Percentiles rank a stretch among this genome's conserved stretches.
These are phyloP conservation scores for Arabidopsis lyrata DNA, from an alignment of 441 rosid species.

Conservation along the genomic window DNA sequence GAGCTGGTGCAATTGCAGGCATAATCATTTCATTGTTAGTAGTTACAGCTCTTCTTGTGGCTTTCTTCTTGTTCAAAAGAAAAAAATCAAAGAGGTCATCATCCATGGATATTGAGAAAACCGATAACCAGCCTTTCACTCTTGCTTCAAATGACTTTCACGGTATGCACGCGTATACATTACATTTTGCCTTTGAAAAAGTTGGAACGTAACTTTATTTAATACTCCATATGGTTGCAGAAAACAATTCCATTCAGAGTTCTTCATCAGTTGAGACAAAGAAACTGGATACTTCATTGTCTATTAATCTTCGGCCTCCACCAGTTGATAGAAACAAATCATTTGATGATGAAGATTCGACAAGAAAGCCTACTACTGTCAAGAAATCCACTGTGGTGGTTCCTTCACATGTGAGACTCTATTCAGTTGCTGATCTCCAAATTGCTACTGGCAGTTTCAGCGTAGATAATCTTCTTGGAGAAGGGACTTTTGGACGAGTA, in stretches of 20 bases:
- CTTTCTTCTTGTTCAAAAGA: conserved; percentile 73
- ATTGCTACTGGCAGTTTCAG: conserved; percentile 93
- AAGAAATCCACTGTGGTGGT: conserved; percentile 64
- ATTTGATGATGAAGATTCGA: conserved; percentile 79
- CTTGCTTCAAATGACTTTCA: conserved; percentile 66
- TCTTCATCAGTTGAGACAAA: conserved; percentile 61
- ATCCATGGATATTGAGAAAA: conserved; percentile 78
- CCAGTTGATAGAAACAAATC: conserved; percentile 89
- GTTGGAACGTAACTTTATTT: neutral
- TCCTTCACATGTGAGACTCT: conserved; percentile 70
- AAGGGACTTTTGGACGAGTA: conserved; percentile 96
- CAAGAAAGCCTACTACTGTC: conserved; percentile 59
- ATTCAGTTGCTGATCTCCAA: conserved; percentile 96
- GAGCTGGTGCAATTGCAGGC: conserved; percentile 93
- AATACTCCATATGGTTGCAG: conserved; percentile 56
- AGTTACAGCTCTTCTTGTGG: conserved; percentile 65
- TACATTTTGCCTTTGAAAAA: neutral
- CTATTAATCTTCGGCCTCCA: conserved; percentile 89
- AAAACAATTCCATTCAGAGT: conserved; percentile 67
- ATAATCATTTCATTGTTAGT: conserved; percentile 80
- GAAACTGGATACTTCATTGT: conserved; percentile 67
- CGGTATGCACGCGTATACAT: conserved; percentile 50
- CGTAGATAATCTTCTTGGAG: conserved; percentile 87
- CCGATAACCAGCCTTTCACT: conserved; percentile 74
- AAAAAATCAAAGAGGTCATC: conserved; percentile 65